These are phyloP conservation scores for Lotmaria passim DNA, from an alignment of 208 protist genomes.

Conservation along the genomic window DNA sequence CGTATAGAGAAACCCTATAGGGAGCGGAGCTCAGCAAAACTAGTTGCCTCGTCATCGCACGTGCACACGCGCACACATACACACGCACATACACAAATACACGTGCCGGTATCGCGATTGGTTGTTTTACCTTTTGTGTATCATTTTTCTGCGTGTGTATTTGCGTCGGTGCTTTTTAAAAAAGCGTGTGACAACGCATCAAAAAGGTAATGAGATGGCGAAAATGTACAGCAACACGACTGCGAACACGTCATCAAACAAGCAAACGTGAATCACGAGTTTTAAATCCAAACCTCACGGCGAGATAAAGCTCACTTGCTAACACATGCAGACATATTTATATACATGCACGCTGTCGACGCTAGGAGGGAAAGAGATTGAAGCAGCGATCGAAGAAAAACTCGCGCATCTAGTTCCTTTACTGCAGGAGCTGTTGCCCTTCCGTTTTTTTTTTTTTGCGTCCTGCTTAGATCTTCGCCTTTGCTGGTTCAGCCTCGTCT, in stretches of 20 bases:
- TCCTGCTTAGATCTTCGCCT: slow-evolving; percentile 46
- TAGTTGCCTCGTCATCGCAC: background rate
- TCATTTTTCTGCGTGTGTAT: background rate
- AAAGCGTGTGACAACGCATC: background rate
- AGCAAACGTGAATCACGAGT: background rate
- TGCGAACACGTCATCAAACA: background rate
- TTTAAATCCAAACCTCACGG: background rate
- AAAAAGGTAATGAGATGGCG: background rate
- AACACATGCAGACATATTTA: background rate
- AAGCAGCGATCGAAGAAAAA: slow-evolving; percentile 6
- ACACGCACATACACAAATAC: background rate
- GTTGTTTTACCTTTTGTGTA: background rate
- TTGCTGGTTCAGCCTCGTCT: slow-evolving; percentile 38
- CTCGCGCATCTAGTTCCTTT: background rate
- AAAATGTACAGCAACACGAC: background rate
- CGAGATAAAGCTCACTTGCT: background rate
- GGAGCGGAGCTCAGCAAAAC: background rate
- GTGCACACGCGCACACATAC: background rate
- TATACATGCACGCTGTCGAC: no score
- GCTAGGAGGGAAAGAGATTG: slow-evolving; percentile 9
- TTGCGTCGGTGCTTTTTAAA: background rate
- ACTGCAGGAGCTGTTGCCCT: background rate
- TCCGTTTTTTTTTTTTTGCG: background rate
- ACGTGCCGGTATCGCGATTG: no score
- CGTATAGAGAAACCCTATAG: background rate